These are phyloP conservation scores for Amorphotheca resinae DNA, from an alignment of 495 filamentous ascomycete genomes.

Conservation along the genomic window DNA sequence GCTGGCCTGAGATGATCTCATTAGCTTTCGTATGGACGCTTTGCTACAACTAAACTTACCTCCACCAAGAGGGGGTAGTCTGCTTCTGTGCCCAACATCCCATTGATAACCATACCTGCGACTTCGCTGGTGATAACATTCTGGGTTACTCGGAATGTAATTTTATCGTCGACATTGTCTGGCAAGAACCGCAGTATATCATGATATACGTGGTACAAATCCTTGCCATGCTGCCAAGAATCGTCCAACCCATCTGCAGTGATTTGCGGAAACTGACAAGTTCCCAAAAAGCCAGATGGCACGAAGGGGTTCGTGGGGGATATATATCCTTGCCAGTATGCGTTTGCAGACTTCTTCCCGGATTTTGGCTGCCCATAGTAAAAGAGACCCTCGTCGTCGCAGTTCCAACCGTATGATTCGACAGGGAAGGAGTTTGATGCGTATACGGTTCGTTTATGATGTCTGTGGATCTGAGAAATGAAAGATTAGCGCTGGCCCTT, in stretches of 20 bases:
- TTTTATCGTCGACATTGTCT: constrained; percentile 25
- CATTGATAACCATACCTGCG: constrained; percentile 48
- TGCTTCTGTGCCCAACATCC: constrained; percentile 37
- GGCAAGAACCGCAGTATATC: constrained; percentile 47
- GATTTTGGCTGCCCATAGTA: constrained; percentile 40
- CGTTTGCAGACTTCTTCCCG: constrained; percentile 22
- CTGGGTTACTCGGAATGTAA: constrained; percentile 50
- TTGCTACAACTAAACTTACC: constrained; percentile 2
- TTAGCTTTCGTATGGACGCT: background rate
- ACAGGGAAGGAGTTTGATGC: constrained; percentile 52
- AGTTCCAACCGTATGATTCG: constrained; percentile 54
- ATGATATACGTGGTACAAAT: constrained; percentile 52
- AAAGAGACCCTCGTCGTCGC: constrained; percentile 46
- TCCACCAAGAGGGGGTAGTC: constrained; percentile 36
- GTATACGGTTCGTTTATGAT: constrained; percentile 65
- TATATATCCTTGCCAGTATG: constrained; percentile 46
- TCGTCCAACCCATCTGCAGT: constrained; percentile 50
- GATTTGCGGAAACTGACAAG: constrained; percentile 62
- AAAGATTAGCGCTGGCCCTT: background rate
- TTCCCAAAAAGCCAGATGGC: constrained; percentile 45
- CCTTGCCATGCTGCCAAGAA: constrained; percentile 51
- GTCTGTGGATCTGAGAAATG: constrained; percentile 45
- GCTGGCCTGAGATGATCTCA: constrained; percentile 20
- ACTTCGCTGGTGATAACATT: constrained; percentile 64
- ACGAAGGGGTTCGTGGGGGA: constrained; percentile 44